Evolutionary conservation across 345 rosid species (phyloP).

Genomic region (Gynandropsis gynandra): DNA sequence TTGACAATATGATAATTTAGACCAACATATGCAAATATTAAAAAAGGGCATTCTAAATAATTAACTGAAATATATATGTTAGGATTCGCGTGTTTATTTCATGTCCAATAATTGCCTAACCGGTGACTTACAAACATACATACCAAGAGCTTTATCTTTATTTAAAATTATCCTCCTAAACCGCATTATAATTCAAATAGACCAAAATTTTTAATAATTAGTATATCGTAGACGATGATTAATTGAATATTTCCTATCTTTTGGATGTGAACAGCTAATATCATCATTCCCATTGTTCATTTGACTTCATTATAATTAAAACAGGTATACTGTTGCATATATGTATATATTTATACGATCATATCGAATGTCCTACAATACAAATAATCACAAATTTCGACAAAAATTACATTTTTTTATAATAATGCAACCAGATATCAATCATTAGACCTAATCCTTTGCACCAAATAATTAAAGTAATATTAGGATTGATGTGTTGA

Average conservation of each 20-base stretch:
- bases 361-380: too few species aligned
- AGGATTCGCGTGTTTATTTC: slow-evolving; percentile 22
- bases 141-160: background rate
- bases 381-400: too few species aligned
- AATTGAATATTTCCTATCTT: slow-evolving; percentile 1
- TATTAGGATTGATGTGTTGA: slow-evolving; percentile 15
- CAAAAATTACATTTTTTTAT: too few species aligned
- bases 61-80: slow-evolving; percentile 3
- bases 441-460: slow-evolving; percentile 19
- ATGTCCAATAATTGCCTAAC: slow-evolving; percentile 25
- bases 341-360: too few species aligned
- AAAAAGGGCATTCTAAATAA: slow-evolving; percentile 16
- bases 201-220: background rate
- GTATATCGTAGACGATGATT: background rate
- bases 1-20: too few species aligned
- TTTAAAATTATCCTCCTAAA: slow-evolving; percentile 2
- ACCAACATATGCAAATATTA: background rate
- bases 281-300: too few species aligned
- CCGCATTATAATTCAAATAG: background rate
- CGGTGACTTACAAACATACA: slow-evolving; percentile 16
- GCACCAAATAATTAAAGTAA: slow-evolving; percentile 1
- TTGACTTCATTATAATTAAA: too few species aligned
- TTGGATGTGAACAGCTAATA: background rate
- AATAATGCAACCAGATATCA: too few species aligned
- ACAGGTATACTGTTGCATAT: too few species aligned